Conservation (phyloP, 2,329 filamentous ascomycete species). For the Aspergillus caelatus region DNA sequence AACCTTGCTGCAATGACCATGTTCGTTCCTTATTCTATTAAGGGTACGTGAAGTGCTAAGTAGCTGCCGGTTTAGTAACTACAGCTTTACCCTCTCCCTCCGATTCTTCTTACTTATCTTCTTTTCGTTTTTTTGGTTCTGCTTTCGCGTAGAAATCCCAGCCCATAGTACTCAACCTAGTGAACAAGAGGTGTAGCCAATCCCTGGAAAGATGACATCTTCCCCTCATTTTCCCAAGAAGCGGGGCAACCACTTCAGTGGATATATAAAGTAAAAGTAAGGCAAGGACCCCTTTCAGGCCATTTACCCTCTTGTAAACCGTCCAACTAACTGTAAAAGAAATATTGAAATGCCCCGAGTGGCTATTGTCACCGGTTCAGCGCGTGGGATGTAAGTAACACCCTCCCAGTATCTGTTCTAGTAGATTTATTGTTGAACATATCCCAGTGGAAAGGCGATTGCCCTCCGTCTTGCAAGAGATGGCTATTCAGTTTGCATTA, state of each 20-base stretch:
- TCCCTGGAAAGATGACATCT: background rate
- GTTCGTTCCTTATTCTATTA: background rate
- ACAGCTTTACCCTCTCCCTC: background rate
- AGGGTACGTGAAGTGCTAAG: background rate
- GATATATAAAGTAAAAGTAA: background rate
- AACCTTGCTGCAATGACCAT: no score
- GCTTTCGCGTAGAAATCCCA: background rate
- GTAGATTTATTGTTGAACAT: background rate
- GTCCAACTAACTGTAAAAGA: background rate
- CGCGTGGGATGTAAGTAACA: slow-evolving; percentile 41
- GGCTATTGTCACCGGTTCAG: slow-evolving; percentile 45
- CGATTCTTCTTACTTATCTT: background rate
- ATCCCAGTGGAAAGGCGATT: slow-evolving; percentile 35
- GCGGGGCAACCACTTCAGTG: background rate
- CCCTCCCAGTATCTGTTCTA: no score
- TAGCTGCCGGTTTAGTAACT: background rate
- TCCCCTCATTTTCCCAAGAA: background rate
- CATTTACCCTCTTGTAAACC: background rate
- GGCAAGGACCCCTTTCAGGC: background rate
- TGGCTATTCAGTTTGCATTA: slow-evolving; percentile 68
- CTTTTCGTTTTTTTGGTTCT: background rate
- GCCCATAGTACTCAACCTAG: background rate
- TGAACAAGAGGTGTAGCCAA: background rate
- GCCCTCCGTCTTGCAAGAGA: slow-evolving; percentile 66
- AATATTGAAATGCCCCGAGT: slow-evolving; percentile 19